These are phyloP conservation scores for Xylariaceae sp. DNA, from an alignment of 2,329 filamentous ascomycete genomes.

Conservation along the genomic window DNA sequence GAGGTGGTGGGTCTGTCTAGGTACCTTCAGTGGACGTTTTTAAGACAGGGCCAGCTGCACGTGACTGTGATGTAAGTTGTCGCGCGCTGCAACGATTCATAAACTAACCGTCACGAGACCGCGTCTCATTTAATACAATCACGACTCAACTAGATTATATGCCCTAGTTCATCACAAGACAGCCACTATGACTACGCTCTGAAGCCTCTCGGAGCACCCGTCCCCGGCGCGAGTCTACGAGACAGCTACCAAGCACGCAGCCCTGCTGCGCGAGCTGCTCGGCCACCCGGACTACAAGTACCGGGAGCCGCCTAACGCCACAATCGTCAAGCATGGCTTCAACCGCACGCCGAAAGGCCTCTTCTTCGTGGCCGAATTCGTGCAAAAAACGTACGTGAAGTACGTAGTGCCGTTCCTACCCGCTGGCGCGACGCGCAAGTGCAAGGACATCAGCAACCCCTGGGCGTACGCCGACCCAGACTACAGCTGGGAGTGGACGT, in stretches of 20 bases:
- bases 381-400: constrained; percentile 25
- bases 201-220: constrained; percentile 3
- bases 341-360: constrained; percentile 16
- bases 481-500: constrained; percentile 26
- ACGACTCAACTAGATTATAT: no score
- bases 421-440: constrained; percentile 22
- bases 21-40: no score
- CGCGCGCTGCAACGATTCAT: no score
- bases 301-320: constrained; percentile 18
- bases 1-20: no score
- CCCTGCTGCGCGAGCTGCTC: constrained; percentile 23
- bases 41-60: no score
- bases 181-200: neutral
- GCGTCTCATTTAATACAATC: no score
- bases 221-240: constrained; percentile 21
- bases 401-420: constrained; percentile 25
- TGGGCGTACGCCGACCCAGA: constrained; percentile 24
- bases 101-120: neutral
- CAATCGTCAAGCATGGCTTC: constrained; percentile 16
- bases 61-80: no score
- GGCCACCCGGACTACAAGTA: constrained; percentile 22
- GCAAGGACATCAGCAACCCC: constrained; percentile 25
- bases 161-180: neutral
- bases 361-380: constrained; percentile 24
- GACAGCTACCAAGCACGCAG: constrained; percentile 17